phyloP scores from a whole-genome alignment of 768 basidiomycete species.

The Boletus bicolor region DNA sequence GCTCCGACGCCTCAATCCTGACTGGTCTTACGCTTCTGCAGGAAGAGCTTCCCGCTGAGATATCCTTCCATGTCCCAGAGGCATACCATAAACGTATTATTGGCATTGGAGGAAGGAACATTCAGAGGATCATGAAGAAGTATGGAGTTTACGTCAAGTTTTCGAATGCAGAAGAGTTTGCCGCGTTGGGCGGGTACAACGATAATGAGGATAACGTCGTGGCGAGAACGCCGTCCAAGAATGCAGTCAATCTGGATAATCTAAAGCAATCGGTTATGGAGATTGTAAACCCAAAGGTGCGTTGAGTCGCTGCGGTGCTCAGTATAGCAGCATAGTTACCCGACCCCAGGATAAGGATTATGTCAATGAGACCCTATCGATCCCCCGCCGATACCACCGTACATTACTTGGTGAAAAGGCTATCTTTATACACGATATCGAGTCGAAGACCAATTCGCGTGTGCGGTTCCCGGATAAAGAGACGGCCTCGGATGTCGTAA shows the following conservation, averaged over 20 bases:
- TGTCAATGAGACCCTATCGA: conserved; percentile 87
- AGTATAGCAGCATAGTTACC: conserved; percentile 1
- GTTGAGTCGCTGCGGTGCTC: conserved; percentile 14
- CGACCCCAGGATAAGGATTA: conserved; percentile 87
- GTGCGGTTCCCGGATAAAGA: conserved; percentile 94
- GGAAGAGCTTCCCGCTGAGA: conserved; percentile 97
- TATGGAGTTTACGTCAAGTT: conserved; percentile 99
- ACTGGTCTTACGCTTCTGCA: conserved; percentile 87
- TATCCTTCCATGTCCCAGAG: conserved; percentile 98
- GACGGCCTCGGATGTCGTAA: conserved; percentile 89
- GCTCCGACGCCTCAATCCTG: conserved; percentile 78
- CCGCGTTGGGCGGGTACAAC: conserved; percentile 88
- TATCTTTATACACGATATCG: conserved; percentile 97
- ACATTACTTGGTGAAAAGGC: conserved; percentile 93
- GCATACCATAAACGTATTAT: conserved; percentile 99
- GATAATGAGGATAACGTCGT: conserved; percentile 99
- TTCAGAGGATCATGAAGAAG: conserved; percentile 99
- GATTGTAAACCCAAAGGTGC: conserved; percentile 91
- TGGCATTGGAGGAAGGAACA: conserved; percentile 95
- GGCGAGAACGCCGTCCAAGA: conserved; percentile 97
- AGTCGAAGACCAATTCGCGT: conserved; percentile 90
- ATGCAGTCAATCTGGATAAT: conserved; percentile 90
- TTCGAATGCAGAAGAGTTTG: conserved; percentile 96
- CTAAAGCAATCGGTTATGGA: conserved; percentile 97
- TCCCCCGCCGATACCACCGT: conserved; percentile 93